Evolutionary conservation across 208 protist genomes (phyloP).

Genomic region (Trypanosoma mega): DNA sequence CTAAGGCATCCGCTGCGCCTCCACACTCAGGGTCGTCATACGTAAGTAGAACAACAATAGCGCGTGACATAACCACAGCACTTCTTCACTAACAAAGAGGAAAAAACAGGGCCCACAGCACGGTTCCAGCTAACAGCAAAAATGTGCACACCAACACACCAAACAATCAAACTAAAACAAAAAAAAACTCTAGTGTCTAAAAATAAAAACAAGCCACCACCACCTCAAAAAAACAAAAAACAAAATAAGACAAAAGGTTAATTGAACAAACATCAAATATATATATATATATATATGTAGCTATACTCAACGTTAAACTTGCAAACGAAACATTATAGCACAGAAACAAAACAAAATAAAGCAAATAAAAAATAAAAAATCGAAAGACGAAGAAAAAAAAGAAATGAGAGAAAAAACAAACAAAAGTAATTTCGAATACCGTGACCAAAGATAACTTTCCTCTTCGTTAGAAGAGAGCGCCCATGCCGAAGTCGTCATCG

Average conservation of each 20-base stretch:
- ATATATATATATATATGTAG: too few relatives aligned
- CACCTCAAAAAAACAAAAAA: too few relatives aligned
- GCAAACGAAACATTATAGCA: too few relatives aligned
- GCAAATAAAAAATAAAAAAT: not conserved
- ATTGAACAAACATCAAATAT: too few relatives aligned
- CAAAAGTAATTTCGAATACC: constrained; percentile 21
- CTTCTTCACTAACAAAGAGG: not conserved
- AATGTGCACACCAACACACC: not conserved
- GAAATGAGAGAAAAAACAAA: constrained; percentile 20
- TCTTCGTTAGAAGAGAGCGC: constrained; percentile 72
- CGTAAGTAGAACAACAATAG: constrained; percentile 71
- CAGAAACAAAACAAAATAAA: not conserved
- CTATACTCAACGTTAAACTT: too few relatives aligned
- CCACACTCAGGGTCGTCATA: constrained; percentile 90
- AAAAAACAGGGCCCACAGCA: not conserved
- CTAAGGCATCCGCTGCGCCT: constrained; percentile 78
- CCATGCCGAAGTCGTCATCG: constrained; percentile 84
- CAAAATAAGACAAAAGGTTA: not conserved
- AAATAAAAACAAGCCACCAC: constrained; percentile 15
- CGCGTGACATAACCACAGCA: constrained; percentile 20
- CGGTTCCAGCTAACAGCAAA: not conserved
- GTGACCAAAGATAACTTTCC: not conserved
- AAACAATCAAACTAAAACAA: constrained; percentile 8
- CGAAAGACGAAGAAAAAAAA: constrained; percentile 23
- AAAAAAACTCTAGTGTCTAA: not conserved